phyloP scores from a whole-genome alignment of 352 stramenopile species.

The Stramenopiles sp. region DNA sequence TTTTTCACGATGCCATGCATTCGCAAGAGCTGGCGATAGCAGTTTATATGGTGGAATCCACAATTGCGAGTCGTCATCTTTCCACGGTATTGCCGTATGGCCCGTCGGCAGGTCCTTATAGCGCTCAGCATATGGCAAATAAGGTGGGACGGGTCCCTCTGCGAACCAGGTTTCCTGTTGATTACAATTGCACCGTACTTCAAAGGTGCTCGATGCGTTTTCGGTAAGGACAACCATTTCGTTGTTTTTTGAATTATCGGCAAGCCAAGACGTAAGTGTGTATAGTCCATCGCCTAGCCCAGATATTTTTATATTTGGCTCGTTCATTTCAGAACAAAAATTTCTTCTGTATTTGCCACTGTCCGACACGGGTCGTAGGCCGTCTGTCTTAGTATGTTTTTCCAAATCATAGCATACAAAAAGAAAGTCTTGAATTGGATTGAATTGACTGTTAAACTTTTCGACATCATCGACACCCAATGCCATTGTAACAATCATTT shows the following conservation, averaged over 20 bases:
- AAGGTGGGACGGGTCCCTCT: not conserved
- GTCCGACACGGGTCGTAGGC: not conserved
- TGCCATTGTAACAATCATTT: conserved; percentile 3
- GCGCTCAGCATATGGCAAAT: not conserved
- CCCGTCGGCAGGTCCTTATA: not conserved
- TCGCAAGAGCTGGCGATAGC: not conserved
- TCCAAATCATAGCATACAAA: not conserved
- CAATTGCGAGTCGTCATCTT: not conserved
- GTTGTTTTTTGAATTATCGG: not conserved
- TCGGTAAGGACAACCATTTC: not conserved
- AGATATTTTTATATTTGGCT: not conserved
- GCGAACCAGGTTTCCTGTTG: not conserved
- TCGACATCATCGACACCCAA: not conserved
- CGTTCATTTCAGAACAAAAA: conserved; percentile 8
- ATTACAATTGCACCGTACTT: not conserved
- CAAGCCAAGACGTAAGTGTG: not conserved
- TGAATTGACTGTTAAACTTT: not conserved
- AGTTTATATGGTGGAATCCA: not conserved
- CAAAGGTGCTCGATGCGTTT: not conserved
- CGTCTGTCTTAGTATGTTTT: not conserved
- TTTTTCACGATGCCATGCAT: conserved; percentile 11
- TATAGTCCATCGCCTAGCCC: not conserved
- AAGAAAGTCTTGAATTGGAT: not conserved
- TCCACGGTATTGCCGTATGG: conserved; percentile 5
- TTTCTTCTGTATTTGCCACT: not conserved